Evolutionary conservation across 2,329 filamentous ascomycete species (phyloP).

Genomic region (Botryosphaeria dothidea): DNA sequence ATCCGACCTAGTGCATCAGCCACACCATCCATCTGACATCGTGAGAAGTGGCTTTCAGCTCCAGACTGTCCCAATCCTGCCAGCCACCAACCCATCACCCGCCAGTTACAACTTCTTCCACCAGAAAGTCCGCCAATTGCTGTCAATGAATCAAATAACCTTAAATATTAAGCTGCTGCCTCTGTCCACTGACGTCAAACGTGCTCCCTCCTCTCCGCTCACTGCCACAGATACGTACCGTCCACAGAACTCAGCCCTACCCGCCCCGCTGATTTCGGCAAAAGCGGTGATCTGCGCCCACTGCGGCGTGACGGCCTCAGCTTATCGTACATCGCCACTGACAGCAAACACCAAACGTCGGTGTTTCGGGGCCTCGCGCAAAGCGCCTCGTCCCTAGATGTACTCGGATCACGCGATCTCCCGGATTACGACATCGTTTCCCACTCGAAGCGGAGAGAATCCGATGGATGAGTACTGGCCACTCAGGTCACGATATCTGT

Average conservation of each 20-base stretch:
- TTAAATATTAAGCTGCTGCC: constrained; percentile 5
- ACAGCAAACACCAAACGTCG: too few relatives aligned
- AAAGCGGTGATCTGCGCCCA: not conserved
- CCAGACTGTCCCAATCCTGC: not conserved
- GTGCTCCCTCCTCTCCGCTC: not conserved
- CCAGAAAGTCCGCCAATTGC: not conserved
- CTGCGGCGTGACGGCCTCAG: not conserved
- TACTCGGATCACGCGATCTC: too few relatives aligned
- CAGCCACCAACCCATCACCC: not conserved
- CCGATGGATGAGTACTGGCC: too few relatives aligned
- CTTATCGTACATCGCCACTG: not conserved
- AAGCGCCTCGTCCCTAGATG: too few relatives aligned
- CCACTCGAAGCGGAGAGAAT: too few relatives aligned
- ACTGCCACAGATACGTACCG: not conserved
- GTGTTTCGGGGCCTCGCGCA: too few relatives aligned
- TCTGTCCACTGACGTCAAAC: not conserved
- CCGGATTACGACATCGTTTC: too few relatives aligned
- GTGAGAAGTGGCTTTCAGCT: not conserved
- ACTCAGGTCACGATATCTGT: too few relatives aligned
- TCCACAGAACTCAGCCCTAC: not conserved
- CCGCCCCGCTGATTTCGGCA: not conserved
- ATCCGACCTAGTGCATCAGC: not conserved
- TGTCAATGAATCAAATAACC: not conserved
- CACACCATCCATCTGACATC: not conserved
- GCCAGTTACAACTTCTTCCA: not conserved